phyloP scores from a whole-genome alignment of 805 yeast species.

The Candida tibetensis region DNA sequence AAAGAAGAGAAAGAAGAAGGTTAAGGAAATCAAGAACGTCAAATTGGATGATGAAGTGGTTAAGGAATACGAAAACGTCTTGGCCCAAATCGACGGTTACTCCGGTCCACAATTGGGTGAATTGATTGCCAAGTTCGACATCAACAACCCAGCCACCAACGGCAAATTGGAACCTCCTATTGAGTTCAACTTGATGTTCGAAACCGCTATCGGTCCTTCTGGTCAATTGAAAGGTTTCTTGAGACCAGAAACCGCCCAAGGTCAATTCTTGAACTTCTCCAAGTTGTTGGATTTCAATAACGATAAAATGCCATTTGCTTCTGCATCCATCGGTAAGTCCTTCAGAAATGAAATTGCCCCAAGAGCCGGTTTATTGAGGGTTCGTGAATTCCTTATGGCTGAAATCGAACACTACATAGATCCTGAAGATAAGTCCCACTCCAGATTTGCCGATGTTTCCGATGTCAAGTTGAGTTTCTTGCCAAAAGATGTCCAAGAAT shows the following conservation, averaged over 20 bases:
- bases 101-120: slow-evolving; percentile 92
- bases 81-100: slow-evolving; percentile 94
- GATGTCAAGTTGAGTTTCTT: slow-evolving; percentile 73
- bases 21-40: slow-evolving; percentile 93
- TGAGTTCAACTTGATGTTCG: slow-evolving; percentile 98
- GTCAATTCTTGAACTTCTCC: slow-evolving; percentile 94
- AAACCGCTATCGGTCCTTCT: slow-evolving; percentile 98
- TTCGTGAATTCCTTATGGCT: slow-evolving; percentile 98
- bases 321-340: slow-evolving; percentile 97
- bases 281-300: slow-evolving; percentile 93
- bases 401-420: slow-evolving; percentile 99
- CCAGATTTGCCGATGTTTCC: slow-evolving; percentile 71
- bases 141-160: slow-evolving; percentile 88
- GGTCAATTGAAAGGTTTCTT: slow-evolving; percentile 93
- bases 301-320: slow-evolving; percentile 98
- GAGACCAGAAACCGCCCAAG: slow-evolving; percentile 99
- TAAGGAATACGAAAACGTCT: slow-evolving; percentile 76
- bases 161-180: slow-evolving; percentile 84
- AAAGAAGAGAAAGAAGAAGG: slow-evolving; percentile 72
- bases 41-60: slow-evolving; percentile 80
- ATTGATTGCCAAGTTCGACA: slow-evolving; percentile 75
- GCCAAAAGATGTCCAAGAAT: slow-evolving; percentile 83
- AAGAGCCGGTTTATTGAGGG: slow-evolving; percentile 94
- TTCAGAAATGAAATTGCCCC: slow-evolving; percentile 99
- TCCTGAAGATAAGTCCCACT: slow-evolving; percentile 82